These are phyloP conservation scores for Heliamphora exappendiculata DNA, from an alignment of 148 eudicot genomes.

Conservation along the genomic window DNA sequence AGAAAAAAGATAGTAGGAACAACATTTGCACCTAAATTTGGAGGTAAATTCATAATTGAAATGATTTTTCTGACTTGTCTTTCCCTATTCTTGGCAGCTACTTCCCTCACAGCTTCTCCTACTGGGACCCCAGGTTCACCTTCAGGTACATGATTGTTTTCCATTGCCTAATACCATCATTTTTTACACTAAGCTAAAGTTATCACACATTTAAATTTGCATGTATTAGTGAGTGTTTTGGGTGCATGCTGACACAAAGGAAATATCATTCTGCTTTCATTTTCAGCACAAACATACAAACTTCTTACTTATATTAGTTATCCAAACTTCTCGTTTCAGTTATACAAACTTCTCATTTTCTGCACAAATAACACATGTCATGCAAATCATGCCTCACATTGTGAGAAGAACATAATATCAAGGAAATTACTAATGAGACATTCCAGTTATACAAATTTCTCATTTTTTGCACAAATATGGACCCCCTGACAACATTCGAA, in stretches of 20 bases:
- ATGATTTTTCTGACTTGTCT: neutral
- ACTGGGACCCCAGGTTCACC: neutral
- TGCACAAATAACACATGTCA: no score
- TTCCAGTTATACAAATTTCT: no score
- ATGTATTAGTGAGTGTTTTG: neutral
- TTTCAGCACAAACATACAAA: no score
- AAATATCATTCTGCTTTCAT: neutral
- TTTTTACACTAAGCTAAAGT: neutral
- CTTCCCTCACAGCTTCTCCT: conserved; percentile 11
- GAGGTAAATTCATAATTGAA: neutral
- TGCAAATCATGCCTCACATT: no score
- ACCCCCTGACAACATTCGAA: no score
- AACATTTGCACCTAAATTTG: conserved; percentile 4
- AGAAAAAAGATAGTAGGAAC: neutral
- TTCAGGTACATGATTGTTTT: neutral
- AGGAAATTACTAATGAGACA: no score
- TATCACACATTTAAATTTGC: neutral
- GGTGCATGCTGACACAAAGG: neutral
- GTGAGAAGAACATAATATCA: no score
- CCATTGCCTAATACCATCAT: neutral
- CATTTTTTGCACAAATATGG: no score
- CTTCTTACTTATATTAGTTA: no score
- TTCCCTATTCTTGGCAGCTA: neutral
- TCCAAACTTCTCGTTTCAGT: no score
- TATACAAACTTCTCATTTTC: no score